Percentiles rank a stretch among this genome's conserved stretches.
These are phyloP conservation scores for Pichia cephalocereana DNA, from an alignment of 805 yeast species.

Conservation along the genomic window DNA sequence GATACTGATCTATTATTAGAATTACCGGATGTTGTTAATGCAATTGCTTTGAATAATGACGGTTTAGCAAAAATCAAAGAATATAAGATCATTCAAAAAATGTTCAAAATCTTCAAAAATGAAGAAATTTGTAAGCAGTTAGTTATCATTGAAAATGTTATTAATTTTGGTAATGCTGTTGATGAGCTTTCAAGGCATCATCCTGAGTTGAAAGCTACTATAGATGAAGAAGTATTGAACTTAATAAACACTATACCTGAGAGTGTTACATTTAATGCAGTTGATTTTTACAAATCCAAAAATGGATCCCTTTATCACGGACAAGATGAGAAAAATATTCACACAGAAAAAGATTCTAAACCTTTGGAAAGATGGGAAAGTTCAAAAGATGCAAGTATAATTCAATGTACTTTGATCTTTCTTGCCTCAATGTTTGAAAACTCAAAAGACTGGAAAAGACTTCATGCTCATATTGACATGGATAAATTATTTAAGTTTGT, in stretches of 20 bases:
- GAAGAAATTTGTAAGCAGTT: constrained; percentile 44
- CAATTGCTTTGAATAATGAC: constrained; percentile 66
- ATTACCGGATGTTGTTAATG: constrained; percentile 71
- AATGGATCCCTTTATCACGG: constrained; percentile 31
- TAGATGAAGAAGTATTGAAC: constrained; percentile 38
- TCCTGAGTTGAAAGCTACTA: constrained; percentile 55
- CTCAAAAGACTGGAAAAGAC: constrained; percentile 37
- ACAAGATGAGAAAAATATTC: constrained; percentile 32
- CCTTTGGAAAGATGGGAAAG: constrained; percentile 47
- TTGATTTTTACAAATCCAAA: constrained; percentile 36
- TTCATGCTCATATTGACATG: constrained; percentile 30
- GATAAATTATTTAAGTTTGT: constrained; percentile 41
- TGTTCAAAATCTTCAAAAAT: constrained; percentile 42
- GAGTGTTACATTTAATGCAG: constrained; percentile 29
- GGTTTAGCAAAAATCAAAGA: constrained; percentile 54
- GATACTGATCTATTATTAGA: constrained; percentile 48
- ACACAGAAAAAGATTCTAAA: constrained; percentile 31
- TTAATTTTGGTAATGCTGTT: constrained; percentile 53
- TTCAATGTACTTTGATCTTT: constrained; percentile 43
- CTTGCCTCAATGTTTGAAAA: constrained; percentile 45
- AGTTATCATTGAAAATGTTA: constrained; percentile 42
- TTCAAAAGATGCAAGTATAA: constrained; percentile 34
- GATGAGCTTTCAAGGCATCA: constrained; percentile 83
- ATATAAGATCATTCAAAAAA: constrained; percentile 29
- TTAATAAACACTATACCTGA: constrained; percentile 39